Percentiles rank a stretch among this genome's conserved stretches.
These are phyloP conservation scores for Myxozyma neotropica DNA, from an alignment of 805 yeast species.

Conservation along the genomic window DNA sequence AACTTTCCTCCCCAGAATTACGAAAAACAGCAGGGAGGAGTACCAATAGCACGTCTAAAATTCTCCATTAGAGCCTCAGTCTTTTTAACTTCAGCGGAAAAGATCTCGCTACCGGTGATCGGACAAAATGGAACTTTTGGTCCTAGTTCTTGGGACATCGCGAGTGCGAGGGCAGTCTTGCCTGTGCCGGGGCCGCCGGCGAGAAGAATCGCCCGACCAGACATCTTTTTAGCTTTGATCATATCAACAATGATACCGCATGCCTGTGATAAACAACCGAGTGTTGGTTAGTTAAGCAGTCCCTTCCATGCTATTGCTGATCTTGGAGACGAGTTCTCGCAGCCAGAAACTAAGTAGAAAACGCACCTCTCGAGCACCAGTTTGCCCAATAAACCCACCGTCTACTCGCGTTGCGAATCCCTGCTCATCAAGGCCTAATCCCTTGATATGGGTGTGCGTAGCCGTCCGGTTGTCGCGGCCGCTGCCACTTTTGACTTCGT, in stretches of 20 bases:
- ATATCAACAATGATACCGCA: conserved; percentile 94
- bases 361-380: conserved; percentile 54
- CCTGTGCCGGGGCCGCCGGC: conserved; percentile 99
- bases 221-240: conserved; percentile 87
- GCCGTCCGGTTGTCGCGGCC: conserved; percentile 74
- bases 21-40: too few species aligned
- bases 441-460: conserved; percentile 95
- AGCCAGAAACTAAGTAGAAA: not conserved
- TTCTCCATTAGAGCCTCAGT: conserved; percentile 96
- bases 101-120: conserved; percentile 90
- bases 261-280: conserved; percentile 52
- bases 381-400: conserved; percentile 86
- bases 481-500: conserved; percentile 50
- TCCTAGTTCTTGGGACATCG: conserved; percentile 93
- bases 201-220: conserved; percentile 91
- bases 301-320: not conserved
- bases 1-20: too few species aligned
- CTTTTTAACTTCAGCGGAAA: conserved; percentile 94
- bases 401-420: conserved; percentile 82
- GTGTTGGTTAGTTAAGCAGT: too few species aligned
- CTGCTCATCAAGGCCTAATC: conserved; percentile 88
- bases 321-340: not conserved
- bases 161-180: conserved; percentile 94
- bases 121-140: conserved; percentile 98
- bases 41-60: conserved; percentile 87